Evolutionary conservation across 768 basidiomycete genomes (phyloP).

Genomic region (Cystofilobasidium capitatum): DNA sequence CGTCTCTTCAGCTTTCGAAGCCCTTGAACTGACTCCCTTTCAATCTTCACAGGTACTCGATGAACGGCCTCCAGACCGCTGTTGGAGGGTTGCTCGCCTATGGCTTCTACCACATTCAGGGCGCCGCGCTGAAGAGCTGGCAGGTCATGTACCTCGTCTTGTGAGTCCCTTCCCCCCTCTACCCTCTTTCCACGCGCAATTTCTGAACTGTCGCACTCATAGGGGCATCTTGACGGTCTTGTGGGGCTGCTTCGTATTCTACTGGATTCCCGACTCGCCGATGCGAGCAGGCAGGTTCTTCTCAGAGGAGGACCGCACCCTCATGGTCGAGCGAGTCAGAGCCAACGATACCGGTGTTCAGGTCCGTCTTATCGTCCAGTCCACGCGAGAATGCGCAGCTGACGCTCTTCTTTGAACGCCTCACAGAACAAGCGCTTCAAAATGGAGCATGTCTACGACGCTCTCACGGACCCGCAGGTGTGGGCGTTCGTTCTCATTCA

Average conservation of each 20-base stretch:
- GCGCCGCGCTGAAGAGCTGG: slow-evolving; percentile 47
- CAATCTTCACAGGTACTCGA: background rate
- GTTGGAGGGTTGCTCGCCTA: slow-evolving; percentile 14
- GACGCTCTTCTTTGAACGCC: slow-evolving; percentile 41
- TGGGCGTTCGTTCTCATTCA: slow-evolving; percentile 43
- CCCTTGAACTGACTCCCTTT: background rate
- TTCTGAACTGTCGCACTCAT: slow-evolving; percentile 40
- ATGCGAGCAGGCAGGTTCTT: slow-evolving; percentile 29
- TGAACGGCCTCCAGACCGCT: slow-evolving; percentile 18
- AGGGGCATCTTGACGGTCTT: slow-evolving; percentile 43
- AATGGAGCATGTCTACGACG: slow-evolving; percentile 42
- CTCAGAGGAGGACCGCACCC: slow-evolving; percentile 29
- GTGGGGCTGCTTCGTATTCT: slow-evolving; percentile 47
- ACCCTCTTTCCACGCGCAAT: background rate
- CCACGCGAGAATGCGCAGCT: background rate
- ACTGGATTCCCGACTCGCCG: slow-evolving; percentile 45
- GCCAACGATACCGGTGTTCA: slow-evolving; percentile 42
- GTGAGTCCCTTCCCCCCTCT: slow-evolving; percentile 18
- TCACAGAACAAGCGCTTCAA: slow-evolving; percentile 48
- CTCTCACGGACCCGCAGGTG: slow-evolving; percentile 45
- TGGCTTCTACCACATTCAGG: slow-evolving; percentile 38
- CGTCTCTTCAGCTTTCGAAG: background rate
- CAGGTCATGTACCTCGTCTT: slow-evolving; percentile 38
- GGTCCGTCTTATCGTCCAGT: background rate
- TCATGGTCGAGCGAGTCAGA: slow-evolving; percentile 48